Evolutionary conservation across 306 rosid species (phyloP).

Genomic region (Sindora glabra): DNA sequence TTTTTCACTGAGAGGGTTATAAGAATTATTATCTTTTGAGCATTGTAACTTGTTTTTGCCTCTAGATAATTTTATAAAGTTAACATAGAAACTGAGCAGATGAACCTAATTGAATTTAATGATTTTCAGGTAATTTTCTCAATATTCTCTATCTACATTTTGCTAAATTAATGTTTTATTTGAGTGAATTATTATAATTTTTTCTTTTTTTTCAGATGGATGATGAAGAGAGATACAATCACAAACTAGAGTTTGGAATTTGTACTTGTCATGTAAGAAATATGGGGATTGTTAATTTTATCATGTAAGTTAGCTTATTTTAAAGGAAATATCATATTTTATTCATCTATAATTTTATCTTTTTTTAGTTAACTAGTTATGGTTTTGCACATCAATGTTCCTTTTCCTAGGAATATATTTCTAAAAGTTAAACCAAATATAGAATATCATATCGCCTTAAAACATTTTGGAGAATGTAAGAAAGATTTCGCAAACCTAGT

Average conservation of each 20-base stretch:
- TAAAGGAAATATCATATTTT: too few relatives aligned
- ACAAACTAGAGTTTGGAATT: conserved; percentile 89
- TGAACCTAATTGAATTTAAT: conserved; percentile 58
- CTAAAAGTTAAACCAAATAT: too few relatives aligned
- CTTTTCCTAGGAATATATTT: too few relatives aligned
- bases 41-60: conserved; percentile 1
- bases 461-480: too few relatives aligned
- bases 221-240: conserved; percentile 89
- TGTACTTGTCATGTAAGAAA: conserved; percentile 80
- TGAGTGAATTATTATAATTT: background rate
- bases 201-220: conserved; percentile 54
- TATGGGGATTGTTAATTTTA: background rate
- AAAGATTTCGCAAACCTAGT: too few relatives aligned
- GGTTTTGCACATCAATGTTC: too few relatives aligned
- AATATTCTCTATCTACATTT: background rate
- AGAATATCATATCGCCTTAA: too few relatives aligned
- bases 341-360: too few relatives aligned
- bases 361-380: too few relatives aligned
- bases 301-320: background rate
- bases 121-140: conserved; percentile 65
- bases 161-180: background rate
- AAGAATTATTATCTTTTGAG: conserved; percentile 10
- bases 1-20: background rate
- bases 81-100: conserved; percentile 67
- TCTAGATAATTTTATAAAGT: conserved; percentile 82